Base-by-base conservation (phyloP, 2,329 filamentous ascomycete species). In the Emericellopsis atlantica region DNA sequence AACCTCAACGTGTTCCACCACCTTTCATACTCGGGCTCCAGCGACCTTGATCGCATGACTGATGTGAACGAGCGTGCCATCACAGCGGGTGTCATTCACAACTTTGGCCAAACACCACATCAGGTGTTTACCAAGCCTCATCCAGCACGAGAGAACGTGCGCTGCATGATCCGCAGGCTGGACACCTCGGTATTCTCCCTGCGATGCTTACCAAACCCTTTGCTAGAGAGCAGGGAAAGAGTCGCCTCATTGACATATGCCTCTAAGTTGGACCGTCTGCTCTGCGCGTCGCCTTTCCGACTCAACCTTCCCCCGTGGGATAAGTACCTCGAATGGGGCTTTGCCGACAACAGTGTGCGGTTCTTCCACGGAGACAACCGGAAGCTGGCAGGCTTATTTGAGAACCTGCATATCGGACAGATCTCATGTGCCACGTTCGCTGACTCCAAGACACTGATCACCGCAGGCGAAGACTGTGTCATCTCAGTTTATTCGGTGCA, bases 101-200 rank as follows among this genome's bases (percentile, higher is more conserved):
- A 96, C 51, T 98, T 98, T 59, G 92, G 92, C 1, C 92, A 98
- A 58, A 98, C 93, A 2, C 92, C 93, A 2, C 84, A 93, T 51
- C 93, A 98, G 57, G 83, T 96, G 14, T 98, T 96, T 57, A 75
- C 78, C 36, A 81, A 82, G 44, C 71, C 83, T 11, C 92, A 98
- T 58, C 80, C 84, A 4, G 64, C 74, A n/a, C 76, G 82, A 12
- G 88, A 94, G 48, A 74, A 84, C 42, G 62, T 72, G 5, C 67
- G 75, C 18, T 74, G 79, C 41, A 79, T 77, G 5, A 66, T 73
- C 4, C 77, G 76, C 43, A 75, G 86, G 42, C 67, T 98, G 0
- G 90, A 98, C 57, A 83, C 77, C 0, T 74, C 81, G 1, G 79
- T 86, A 1, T 81, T 86, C 48, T 80, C 79, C 5, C 65, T 98